Percentiles rank a stretch among this genome's conserved stretches.
Evolutionary conservation across 1,284 basidiomycete genomes (phyloP).

Genomic region (Fistulinella cinereoalba): DNA sequence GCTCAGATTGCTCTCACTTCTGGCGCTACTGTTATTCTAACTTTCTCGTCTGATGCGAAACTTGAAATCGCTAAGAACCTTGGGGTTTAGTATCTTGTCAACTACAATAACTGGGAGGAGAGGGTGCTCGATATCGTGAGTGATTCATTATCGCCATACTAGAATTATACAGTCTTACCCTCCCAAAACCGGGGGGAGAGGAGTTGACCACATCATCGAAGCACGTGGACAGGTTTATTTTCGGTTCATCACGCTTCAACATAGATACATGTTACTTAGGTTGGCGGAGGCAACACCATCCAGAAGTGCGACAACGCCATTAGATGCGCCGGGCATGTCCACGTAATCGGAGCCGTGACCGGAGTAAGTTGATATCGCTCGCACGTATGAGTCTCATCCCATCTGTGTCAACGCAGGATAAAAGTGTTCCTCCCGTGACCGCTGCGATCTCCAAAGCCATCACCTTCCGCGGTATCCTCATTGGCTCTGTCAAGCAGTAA

Average conservation of each 20-base stretch:
- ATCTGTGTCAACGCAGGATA: conserved; percentile 6
- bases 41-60: conserved; percentile 62
- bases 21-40: conserved; percentile 57
- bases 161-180: not conserved
- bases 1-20: conserved; percentile 55
- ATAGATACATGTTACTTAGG: conserved; percentile 21
- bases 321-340: conserved; percentile 44
- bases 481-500: conserved; percentile 40
- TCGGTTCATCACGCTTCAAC: no score
- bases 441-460: conserved; percentile 26
- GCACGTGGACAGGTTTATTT: conserved; percentile 27
- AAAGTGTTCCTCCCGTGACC: conserved; percentile 35
- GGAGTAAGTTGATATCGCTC: conserved; percentile 25
- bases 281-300: conserved; percentile 54
- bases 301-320: conserved; percentile 43
- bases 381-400: not conserved
- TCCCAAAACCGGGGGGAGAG: conserved; percentile 42
- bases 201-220: conserved; percentile 60
- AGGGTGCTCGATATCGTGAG: conserved; percentile 44
- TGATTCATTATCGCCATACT: not conserved
- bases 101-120: conserved; percentile 61
- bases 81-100: conserved; percentile 52
- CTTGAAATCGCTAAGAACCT: conserved; percentile 45
- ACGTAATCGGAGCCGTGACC: conserved; percentile 49
- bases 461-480: conserved; percentile 36